A percentile compares a stretch with the other conserved stretches of the same genome.
Conservation (phyloP, 495 filamentous ascomycete genomes). For the Immersiella caudata region DNA sequence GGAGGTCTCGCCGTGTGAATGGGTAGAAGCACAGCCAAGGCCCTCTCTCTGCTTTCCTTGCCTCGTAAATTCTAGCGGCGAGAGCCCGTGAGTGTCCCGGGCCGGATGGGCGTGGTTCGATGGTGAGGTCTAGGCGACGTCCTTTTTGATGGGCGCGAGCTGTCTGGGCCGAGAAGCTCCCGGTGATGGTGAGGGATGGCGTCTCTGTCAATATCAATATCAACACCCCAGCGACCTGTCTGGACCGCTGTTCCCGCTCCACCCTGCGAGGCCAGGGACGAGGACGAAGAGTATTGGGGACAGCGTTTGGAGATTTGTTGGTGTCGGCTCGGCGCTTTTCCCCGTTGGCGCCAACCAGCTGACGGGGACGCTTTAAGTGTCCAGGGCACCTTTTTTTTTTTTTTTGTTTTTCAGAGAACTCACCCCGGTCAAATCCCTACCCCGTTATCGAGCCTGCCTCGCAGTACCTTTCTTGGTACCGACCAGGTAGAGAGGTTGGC, state of each 20-base stretch:
- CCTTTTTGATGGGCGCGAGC: slow-evolving; percentile 1
- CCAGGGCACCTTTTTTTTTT: slow-evolving; percentile 6
- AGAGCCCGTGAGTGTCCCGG: slow-evolving; percentile 3
- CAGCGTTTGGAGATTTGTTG: slow-evolving; percentile 22
- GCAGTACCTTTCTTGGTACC: slow-evolving; percentile 5
- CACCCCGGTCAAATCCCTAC: slow-evolving; percentile 23
- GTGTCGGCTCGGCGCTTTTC: slow-evolving; percentile 25
- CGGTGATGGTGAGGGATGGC: not conserved
- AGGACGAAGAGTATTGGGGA: slow-evolving; percentile 12
- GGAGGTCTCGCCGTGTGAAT: slow-evolving; percentile 33
- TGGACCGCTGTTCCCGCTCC: slow-evolving; percentile 17
- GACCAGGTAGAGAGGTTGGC: slow-evolving; percentile 15
- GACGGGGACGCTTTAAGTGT: slow-evolving; percentile 21
- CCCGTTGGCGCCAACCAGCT: slow-evolving; percentile 27
- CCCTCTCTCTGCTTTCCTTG: slow-evolving; percentile 24
- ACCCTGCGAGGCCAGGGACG: slow-evolving; percentile 16
- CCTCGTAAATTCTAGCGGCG: slow-evolving; percentile 24
- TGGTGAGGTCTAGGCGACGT: not conserved
- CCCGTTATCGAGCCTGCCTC: slow-evolving; percentile 16
- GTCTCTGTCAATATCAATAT: slow-evolving; percentile 14
- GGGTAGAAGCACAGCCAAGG: slow-evolving; percentile 32
- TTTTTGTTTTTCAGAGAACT: not conserved
- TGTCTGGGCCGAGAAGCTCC: slow-evolving; percentile 8
- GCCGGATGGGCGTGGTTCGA: slow-evolving; percentile 15
- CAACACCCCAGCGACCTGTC: slow-evolving; percentile 11